Base-by-base conservation (phyloP, 1,284 basidiomycete species). In the Ceratobasidium papillatum region DNA sequence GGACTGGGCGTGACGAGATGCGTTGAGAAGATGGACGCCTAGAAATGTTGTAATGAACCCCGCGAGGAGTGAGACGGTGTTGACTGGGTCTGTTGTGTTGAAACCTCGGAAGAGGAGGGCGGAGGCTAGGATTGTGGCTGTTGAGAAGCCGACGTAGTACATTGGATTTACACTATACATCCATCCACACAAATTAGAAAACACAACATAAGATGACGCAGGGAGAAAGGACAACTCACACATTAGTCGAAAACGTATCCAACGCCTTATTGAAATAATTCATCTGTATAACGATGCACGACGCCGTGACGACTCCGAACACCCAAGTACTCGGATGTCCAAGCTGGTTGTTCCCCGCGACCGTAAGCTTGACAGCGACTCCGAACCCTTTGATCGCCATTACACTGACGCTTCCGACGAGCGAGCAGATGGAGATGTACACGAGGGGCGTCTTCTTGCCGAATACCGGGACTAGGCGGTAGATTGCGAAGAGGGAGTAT, bases 211-310 rank as follows among this genome's bases (percentile, higher is more conserved):
- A 25, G 19, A 7, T 51, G 25, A 19, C 22, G 27, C 80, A 76
- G 76, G 71, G 45, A 79, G 76, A 61, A 63, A 75, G 38, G 49
- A 2, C 62, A 22, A 88, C 95, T 79, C 86, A 96, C 94, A 99
- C 94, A 81, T 99, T 99, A 56, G 97, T 99, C 3, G 95, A 96
- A 83, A 99, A 99, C 0, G 92, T 94, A 81, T 99, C 97, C 69
- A 99, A 87, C 0, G 97, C 98, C 82, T 98, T 98, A 87, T 99
- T 99, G 85, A 99, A 98, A 85, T 98, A 99, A 84, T 98, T 97
- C 94, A 98, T 96, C 84, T 98, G 96, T 1, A 98, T 89, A 68
- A 98, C 81, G 80, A 99, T 99, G 84, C 95, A 99, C 1, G 90
- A 84, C 0, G 88, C 88, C 2, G 96, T 93, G 41, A 95, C 89